Percentiles rank a stretch among this genome's conserved stretches.
Evolutionary conservation across 148 eudicot genomes (phyloP).

Genomic region (Rhododendron williamsianum): DNA sequence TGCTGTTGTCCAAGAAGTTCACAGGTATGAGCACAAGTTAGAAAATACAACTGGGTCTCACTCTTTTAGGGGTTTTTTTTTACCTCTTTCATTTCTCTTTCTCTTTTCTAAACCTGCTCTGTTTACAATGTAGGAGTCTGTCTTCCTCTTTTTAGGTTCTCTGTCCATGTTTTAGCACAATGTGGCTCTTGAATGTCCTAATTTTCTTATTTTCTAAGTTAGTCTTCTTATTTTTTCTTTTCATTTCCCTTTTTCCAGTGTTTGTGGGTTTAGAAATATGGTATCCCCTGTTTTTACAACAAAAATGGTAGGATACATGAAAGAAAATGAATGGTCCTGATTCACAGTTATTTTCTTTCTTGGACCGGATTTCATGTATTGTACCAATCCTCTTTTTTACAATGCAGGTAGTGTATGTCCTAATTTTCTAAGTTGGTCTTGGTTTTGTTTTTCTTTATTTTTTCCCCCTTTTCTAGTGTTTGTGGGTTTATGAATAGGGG

Average conservation of each 20-base stretch:
- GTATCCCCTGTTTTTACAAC: background rate
- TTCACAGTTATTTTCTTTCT: no score
- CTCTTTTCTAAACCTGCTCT: background rate
- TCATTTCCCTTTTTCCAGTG: background rate
- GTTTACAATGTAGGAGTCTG: background rate
- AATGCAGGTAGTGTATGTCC: no score
- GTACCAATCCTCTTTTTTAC: no score
- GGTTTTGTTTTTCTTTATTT: background rate
- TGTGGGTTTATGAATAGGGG: background rate
- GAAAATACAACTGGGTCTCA: background rate
- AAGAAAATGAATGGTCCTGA: no score
- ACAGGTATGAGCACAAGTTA: constrained; percentile 38
- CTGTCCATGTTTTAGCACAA: background rate
- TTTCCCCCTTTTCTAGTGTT: background rate
- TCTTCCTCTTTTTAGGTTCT: background rate
- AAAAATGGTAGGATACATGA: no score
- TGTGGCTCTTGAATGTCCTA: background rate
- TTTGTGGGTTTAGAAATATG: background rate
- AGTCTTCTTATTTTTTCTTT: background rate
- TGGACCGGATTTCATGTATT: no score
- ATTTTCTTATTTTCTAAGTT: background rate
- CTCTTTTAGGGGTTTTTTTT: background rate
- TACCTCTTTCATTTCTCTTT: background rate
- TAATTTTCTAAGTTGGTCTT: background rate
- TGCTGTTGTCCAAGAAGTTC: constrained; percentile 54